Base-by-base conservation (phyloP, 768 basidiomycete species). In the Cyathus striatus region DNA sequence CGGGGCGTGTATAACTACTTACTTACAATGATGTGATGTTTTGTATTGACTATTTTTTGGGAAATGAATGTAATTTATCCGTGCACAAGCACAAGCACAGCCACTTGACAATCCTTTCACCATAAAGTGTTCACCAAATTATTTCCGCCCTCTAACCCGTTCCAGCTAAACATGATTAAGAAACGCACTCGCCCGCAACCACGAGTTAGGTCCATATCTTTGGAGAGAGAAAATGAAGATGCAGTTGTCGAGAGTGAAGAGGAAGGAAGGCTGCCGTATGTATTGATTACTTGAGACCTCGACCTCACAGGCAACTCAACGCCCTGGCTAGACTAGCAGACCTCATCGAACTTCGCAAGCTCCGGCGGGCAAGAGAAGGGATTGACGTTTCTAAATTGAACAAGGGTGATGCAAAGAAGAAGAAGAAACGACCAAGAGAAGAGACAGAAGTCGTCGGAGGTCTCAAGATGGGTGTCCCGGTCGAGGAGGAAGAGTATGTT, bases 311-410 rank as follows among this genome's bases (percentile, higher is more conserved):
- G n/a, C n/a, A n/a, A n/a, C n/a, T n/a, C n/a, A n/a, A n/a, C n/a
- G n/a, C n/a, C n/a, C 38, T 12, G 26, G 3, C 24, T 32, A 90
- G 89, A 42, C 63, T 95, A 21, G 78, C 86, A 49, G 91, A 95
- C 41, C 74, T 98, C 14, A 77, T 95, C 32, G 86, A 92, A 49
- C 65, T 96, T 21, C 76, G 91, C 35, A 91, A 83, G 57, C 65
- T 94, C 21, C 75, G 81, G 40, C 81, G 77, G 55, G 58, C 76
- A 23, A 69, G 88, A 43, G 78, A 83, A 55, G 95, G 94, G 1
- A 96, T 98, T 40, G 92, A 96, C 51, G 76, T 80, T 1, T 70
- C 80, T 38, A 93, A 86, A 56, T 68, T 99, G 12, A 90, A 83
- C 59, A 82, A 85, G 48, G 95, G 94, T 0, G 92, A 91, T 54